A percentile compares a stretch with the other conserved stretches of the same genome.
Conservation (phyloP, 345 rosid genomes). For the Salix brachista region DNA sequence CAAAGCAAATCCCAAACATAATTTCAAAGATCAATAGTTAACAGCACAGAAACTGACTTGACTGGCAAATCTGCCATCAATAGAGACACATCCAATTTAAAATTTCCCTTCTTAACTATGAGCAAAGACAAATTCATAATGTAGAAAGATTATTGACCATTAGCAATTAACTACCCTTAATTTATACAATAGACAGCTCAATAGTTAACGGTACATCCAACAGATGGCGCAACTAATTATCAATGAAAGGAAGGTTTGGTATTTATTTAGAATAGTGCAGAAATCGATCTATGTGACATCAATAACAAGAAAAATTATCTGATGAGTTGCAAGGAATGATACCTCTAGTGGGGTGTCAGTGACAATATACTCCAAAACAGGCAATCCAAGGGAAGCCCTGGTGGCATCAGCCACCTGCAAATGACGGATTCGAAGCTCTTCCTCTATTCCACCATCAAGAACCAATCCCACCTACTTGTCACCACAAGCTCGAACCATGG, state of each 20-base stretch:
- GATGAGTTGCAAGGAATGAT: background rate
- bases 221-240: no score
- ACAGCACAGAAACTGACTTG: background rate
- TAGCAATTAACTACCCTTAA: background rate
- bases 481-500: background rate
- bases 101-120: background rate
- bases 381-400: slow-evolving; percentile 73
- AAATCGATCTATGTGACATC: background rate
- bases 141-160: background rate
- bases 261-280: no score
- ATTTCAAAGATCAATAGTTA: background rate
- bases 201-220: no score
- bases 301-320: background rate
- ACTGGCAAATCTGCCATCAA: no score
- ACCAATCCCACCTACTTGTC: slow-evolving; percentile 57
- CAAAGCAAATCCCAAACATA: background rate
- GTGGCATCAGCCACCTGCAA: slow-evolving; percentile 68
- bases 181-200: no score
- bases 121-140: background rate
- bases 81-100: background rate
- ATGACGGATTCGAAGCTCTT: slow-evolving; percentile 49
- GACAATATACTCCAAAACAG: slow-evolving; percentile 47
- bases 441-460: slow-evolving; percentile 60
- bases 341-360: slow-evolving; percentile 51
- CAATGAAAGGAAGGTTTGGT: no score